Evolutionary conservation across 352 stramenopile species (phyloP).

Genomic region (Globisporangium parvum): DNA sequence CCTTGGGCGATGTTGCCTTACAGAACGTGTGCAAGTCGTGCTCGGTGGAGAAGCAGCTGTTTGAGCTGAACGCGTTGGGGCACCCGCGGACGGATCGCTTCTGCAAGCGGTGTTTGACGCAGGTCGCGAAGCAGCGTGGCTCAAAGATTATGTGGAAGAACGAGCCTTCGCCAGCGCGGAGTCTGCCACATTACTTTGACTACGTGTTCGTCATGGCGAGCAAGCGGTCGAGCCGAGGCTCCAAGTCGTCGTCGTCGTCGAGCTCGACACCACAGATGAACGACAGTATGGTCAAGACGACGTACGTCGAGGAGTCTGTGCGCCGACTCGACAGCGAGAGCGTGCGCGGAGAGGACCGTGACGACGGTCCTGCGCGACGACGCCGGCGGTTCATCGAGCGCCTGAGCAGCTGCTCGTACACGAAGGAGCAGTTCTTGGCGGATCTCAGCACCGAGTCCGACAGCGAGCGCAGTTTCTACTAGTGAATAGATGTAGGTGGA

Average conservation of each 20-base stretch:
- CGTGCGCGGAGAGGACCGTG: neutral
- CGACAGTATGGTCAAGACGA: neutral
- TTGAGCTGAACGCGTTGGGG: slow-evolving; percentile 28
- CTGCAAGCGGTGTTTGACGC: slow-evolving; percentile 35
- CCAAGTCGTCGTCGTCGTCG: neutral
- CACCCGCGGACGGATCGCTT: slow-evolving; percentile 32
- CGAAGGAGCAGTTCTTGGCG: neutral
- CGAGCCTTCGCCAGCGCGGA: neutral
- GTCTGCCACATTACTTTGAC: neutral
- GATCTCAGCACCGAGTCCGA: neutral
- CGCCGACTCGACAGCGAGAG: neutral
- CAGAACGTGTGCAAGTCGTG: slow-evolving; percentile 43
- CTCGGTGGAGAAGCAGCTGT: slow-evolving; percentile 38
- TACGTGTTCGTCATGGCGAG: neutral
- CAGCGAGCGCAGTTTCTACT: neutral
- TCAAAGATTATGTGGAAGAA: neutral
- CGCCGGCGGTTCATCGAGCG: neutral
- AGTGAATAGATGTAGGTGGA: too few species aligned
- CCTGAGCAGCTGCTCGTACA: neutral
- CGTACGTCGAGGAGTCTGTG: neutral
- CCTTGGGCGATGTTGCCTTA: too few species aligned
- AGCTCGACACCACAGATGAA: neutral
- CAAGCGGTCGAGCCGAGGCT: neutral
- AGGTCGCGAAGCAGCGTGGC: neutral
- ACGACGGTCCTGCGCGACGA: neutral